Evolutionary conservation across 2,329 filamentous ascomycete genomes (phyloP).

Genomic region (Verticillium dahliae): DNA sequence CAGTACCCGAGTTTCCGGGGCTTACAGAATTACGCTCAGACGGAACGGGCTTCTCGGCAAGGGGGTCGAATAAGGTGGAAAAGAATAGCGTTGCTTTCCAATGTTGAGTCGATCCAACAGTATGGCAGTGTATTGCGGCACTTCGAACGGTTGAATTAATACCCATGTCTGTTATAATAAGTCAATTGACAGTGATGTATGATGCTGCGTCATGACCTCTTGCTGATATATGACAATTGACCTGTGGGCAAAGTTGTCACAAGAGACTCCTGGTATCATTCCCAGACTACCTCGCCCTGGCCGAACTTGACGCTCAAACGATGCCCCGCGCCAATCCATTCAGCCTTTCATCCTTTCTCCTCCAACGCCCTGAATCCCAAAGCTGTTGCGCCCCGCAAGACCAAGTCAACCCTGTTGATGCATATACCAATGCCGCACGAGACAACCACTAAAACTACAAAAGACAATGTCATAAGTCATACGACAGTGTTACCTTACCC

Average conservation of each 20-base stretch:
- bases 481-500: constrained; percentile 24
- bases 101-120: constrained; percentile 40
- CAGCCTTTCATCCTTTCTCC: not conserved
- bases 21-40: constrained; percentile 77
- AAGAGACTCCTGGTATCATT: too few relatives aligned
- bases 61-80: constrained; percentile 76
- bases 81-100: constrained; percentile 77
- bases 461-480: not conserved
- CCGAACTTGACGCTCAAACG: too few relatives aligned
- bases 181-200: too few relatives aligned
- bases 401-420: not conserved
- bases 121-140: too few relatives aligned
- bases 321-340: too few relatives aligned
- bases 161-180: too few relatives aligned
- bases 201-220: too few relatives aligned
- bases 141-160: too few relatives aligned
- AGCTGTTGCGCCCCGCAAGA: not conserved
- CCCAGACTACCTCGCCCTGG: too few relatives aligned
- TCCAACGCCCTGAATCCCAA: not conserved
- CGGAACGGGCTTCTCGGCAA: constrained; percentile 86
- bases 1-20: constrained; percentile 54
- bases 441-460: not conserved
- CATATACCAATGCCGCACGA: not conserved
- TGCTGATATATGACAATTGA: too few relatives aligned
- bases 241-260: too few relatives aligned